Conservation (phyloP, 495 filamentous ascomycete genomes). For the Podospora sp. region DNA sequence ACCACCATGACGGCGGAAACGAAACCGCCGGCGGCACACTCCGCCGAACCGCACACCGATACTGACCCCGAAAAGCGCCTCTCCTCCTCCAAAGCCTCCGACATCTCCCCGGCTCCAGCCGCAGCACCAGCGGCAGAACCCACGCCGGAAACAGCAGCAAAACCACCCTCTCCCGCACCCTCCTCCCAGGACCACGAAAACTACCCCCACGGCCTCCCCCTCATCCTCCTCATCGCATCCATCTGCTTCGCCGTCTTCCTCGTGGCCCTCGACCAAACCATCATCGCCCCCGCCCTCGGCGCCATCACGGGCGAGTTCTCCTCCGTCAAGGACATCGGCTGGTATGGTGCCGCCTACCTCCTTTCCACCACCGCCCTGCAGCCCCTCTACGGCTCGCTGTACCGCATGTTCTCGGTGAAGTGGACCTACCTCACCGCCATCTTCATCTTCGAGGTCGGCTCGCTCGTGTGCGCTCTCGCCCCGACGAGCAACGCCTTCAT, state of each 20-base stretch:
- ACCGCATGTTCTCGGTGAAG: slow-evolving; percentile 59
- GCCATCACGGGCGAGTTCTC: slow-evolving; percentile 47
- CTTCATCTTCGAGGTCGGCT: slow-evolving; percentile 54
- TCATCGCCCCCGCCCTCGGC: slow-evolving; percentile 62
- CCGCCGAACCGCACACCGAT: slow-evolving; percentile 23
- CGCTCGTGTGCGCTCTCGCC: slow-evolving; percentile 54
- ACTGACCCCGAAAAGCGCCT: slow-evolving; percentile 22
- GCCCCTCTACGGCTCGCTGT: slow-evolving; percentile 54
- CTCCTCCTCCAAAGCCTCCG: slow-evolving; percentile 14
- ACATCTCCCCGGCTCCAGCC: slow-evolving; percentile 3
- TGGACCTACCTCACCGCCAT: slow-evolving; percentile 49
- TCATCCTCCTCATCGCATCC: slow-evolving; percentile 51
- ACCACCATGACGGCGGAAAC: slow-evolving; percentile 1
- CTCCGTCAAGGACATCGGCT: slow-evolving; percentile 52
- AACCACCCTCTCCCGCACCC: background rate
- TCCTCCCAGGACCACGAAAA: slow-evolving; percentile 18
- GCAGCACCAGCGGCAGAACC: background rate
- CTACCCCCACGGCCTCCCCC: slow-evolving; percentile 51
- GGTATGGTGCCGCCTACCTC: slow-evolving; percentile 61
- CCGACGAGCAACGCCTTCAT: slow-evolving; percentile 55
- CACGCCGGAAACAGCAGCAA: background rate
- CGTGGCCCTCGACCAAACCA: slow-evolving; percentile 65
- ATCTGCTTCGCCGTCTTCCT: slow-evolving; percentile 60
- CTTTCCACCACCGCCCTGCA: slow-evolving; percentile 58
- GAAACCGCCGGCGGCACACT: background rate